These are phyloP conservation scores for Leavenworthia alabamica DNA, from an alignment of 345 rosid species.

Conservation along the genomic window DNA sequence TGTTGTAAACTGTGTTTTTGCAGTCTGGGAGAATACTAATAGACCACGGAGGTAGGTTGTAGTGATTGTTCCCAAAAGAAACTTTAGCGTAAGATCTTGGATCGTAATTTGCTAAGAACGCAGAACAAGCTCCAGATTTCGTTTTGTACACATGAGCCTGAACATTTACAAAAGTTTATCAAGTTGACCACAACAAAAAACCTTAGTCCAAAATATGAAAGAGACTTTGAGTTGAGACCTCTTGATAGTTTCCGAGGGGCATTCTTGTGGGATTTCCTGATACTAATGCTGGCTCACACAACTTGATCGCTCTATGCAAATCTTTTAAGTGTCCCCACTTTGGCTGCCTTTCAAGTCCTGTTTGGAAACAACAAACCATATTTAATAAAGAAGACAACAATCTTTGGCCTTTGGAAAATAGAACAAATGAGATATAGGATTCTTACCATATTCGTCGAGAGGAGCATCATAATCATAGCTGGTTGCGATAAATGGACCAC, in stretches of 20 bases:
- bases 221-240: conserved; percentile 39
- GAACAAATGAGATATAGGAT: not conserved
- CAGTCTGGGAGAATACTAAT: conserved; percentile 98
- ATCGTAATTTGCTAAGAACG: conserved; percentile 85
- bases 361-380: conserved; percentile 1
- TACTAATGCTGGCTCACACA: conserved; percentile 85
- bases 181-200: conserved; percentile 3
- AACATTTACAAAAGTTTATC: conserved; percentile 2
- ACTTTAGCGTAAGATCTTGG: conserved; percentile 61
- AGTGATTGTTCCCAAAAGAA: conserved; percentile 65
- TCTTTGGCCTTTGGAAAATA: not conserved
- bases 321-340: conserved; percentile 99
- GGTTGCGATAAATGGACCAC: conserved; percentile 99
- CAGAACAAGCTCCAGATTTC: conserved; percentile 80
- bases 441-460: conserved; percentile 92
- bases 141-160: conserved; percentile 90
- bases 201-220: conserved; percentile 1
- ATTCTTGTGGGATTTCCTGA: conserved; percentile 56
- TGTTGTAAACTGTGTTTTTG: conserved; percentile 95
- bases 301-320: conserved; percentile 85
- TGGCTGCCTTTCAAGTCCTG: conserved; percentile 88
- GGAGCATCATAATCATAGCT: conserved; percentile 98
- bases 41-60: conserved; percentile 98
- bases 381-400: not conserved
- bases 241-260: conserved; percentile 78